These are phyloP conservation scores for Farysia itapuensis DNA, from an alignment of 1,284 basidiomycete species.

Conservation along the genomic window DNA sequence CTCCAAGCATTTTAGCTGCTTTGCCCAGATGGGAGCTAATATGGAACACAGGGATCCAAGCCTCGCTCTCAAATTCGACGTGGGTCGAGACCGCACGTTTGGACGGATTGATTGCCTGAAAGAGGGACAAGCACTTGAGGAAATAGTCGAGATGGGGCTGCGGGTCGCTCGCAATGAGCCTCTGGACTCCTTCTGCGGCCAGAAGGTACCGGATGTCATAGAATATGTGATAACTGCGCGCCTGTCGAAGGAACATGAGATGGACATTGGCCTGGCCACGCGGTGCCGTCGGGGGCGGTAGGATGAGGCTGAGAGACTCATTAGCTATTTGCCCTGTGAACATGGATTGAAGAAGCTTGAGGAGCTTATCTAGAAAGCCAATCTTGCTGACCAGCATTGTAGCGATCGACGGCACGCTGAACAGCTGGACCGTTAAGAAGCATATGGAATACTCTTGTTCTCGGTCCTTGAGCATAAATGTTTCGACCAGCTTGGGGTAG, in stretches of 20 bases:
- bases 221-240: constrained; percentile 55
- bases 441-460: constrained; percentile 58
- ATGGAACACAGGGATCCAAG: constrained; percentile 57
- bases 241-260: constrained; percentile 39
- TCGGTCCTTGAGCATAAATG: constrained; percentile 55
- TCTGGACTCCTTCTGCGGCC: constrained; percentile 50
- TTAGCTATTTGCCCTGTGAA: constrained; percentile 36
- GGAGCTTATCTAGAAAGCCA: constrained; percentile 41
- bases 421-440: constrained; percentile 57
- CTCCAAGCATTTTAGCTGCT: constrained; percentile 51
- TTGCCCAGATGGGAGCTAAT: constrained; percentile 54
- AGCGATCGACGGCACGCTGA: constrained; percentile 57
- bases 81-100: constrained; percentile 47
- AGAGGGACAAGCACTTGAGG: constrained; percentile 49
- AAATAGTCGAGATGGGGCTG: constrained; percentile 32
- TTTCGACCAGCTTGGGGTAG: constrained; percentile 55
- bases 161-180: constrained; percentile 32
- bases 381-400: constrained; percentile 44
- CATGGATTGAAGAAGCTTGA: constrained; percentile 49
- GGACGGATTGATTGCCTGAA: constrained; percentile 54
- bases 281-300: constrained; percentile 37
- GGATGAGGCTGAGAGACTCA: constrained; percentile 18
- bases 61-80: constrained; percentile 58
- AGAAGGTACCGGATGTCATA: constrained; percentile 57
- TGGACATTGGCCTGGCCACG: constrained; percentile 42